Evolutionary conservation across 306 rosid genomes (phyloP).

Genomic region (Cicer judaicum): DNA sequence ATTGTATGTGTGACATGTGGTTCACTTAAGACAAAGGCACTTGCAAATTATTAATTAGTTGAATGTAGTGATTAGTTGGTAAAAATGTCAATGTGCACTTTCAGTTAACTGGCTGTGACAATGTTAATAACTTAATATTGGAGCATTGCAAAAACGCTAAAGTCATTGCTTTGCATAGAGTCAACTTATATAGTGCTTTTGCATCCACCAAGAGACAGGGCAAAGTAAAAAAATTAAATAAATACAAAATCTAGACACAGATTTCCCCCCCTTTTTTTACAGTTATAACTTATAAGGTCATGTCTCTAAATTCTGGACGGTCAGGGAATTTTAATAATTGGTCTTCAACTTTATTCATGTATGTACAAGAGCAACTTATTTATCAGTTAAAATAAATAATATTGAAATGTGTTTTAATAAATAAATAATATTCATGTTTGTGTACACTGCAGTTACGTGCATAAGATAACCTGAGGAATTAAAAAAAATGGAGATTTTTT

Average conservation of each 20-base stretch:
- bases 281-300: not conserved
- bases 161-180: constrained; percentile 24
- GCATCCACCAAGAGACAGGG: constrained; percentile 26
- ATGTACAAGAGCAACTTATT: too few species aligned
- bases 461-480: too few species aligned
- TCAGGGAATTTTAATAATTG: constrained; percentile 2
- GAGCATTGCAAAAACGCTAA: constrained; percentile 42
- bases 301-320: not conserved
- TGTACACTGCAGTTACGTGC: too few species aligned
- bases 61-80: not conserved
- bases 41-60: constrained; percentile 1
- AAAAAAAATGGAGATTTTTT: too few species aligned
- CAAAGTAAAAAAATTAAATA: not conserved
- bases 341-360: not conserved
- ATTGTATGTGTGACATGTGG: constrained; percentile 19
- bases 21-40: constrained; percentile 18
- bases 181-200: constrained; percentile 17
- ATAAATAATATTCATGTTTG: too few species aligned
- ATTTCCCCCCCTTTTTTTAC: not conserved
- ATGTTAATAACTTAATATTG: constrained; percentile 11
- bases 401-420: too few species aligned
- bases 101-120: not conserved
- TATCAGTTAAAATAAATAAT: too few species aligned
- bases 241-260: not conserved
- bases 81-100: constrained; percentile 20